These are phyloP conservation scores for Pyrenophora seminiperda DNA, from an alignment of 2,329 filamentous ascomycete species.

Conservation along the genomic window DNA sequence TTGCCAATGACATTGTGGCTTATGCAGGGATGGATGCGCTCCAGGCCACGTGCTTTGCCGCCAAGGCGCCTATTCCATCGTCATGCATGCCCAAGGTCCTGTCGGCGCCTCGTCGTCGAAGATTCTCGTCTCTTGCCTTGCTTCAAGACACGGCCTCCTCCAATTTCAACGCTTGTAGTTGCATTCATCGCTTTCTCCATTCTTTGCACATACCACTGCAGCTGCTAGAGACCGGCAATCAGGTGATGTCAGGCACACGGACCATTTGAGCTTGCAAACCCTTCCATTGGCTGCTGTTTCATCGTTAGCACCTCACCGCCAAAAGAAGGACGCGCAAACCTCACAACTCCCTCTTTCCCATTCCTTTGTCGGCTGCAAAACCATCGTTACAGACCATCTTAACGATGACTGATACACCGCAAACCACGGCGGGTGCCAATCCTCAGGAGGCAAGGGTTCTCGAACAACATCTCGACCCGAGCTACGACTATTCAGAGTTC, in stretches of 20 bases:
- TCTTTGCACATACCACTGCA: slow-evolving; percentile 8
- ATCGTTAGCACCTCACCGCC: slow-evolving; percentile 25
- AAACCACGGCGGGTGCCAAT: slow-evolving; percentile 34
- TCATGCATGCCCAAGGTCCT: slow-evolving; percentile 13
- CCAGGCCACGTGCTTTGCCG: slow-evolving; percentile 14
- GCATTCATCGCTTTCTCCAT: background rate
- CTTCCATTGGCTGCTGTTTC: slow-evolving; percentile 29
- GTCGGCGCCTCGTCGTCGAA: slow-evolving; percentile 8
- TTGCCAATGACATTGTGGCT: slow-evolving; percentile 18
- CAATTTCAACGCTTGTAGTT: background rate
- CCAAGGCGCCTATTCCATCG: slow-evolving; percentile 19
- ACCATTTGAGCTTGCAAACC: slow-evolving; percentile 32
- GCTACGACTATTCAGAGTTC: slow-evolving; percentile 50
- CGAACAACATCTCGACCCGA: slow-evolving; percentile 50
- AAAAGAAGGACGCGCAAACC: slow-evolving; percentile 11
- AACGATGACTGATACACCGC: slow-evolving; percentile 39
- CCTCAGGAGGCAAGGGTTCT: slow-evolving; percentile 46
- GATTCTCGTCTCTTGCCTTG: slow-evolving; percentile 6
- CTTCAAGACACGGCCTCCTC: background rate
- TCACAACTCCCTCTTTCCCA: background rate
- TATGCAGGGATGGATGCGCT: slow-evolving; percentile 15
- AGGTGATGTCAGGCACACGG: slow-evolving; percentile 40
- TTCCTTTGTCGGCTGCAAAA: background rate
- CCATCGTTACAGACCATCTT: background rate
- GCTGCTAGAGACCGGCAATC: slow-evolving; percentile 5